A percentile compares a stretch with the other conserved stretches of the same genome.
Conservation (phyloP, 148 eudicot species). For the Euryodendron excelsum region DNA sequence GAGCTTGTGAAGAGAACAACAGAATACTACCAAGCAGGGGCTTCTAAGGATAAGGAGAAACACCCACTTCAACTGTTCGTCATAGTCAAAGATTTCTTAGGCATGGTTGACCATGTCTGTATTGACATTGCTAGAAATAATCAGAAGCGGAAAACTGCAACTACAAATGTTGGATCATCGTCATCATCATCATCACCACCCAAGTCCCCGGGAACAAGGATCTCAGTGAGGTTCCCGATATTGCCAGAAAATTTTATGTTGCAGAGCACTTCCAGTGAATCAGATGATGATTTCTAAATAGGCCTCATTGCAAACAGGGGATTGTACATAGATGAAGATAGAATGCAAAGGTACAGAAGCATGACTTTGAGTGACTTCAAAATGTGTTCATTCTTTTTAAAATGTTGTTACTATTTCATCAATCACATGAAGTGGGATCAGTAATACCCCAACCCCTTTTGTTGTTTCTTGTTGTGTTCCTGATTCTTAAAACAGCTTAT, state of each 20-base stretch:
- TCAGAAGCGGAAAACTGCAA: slow-evolving; percentile 46
- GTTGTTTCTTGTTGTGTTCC: too few relatives aligned
- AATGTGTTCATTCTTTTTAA: background rate
- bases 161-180: slow-evolving; percentile 23
- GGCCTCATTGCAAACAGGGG: background rate
- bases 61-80: slow-evolving; percentile 43
- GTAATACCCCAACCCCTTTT: too few relatives aligned
- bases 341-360: background rate
- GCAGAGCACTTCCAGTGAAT: slow-evolving; percentile 43
- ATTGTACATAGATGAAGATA: slow-evolving; percentile 27
- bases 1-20: slow-evolving; percentile 65
- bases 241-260: slow-evolving; percentile 75
- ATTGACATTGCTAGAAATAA: slow-evolving; percentile 27
- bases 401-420: background rate
- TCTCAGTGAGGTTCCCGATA: slow-evolving; percentile 60
- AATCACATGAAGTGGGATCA: too few relatives aligned
- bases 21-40: slow-evolving; percentile 79
- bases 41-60: slow-evolving; percentile 47
- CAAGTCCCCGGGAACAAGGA: slow-evolving; percentile 34
- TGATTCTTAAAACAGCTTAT: too few relatives aligned
- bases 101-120: slow-evolving; percentile 72
- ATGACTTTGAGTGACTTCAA: background rate
- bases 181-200: slow-evolving; percentile 22
- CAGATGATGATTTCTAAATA: slow-evolving; percentile 37
- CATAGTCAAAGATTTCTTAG: slow-evolving; percentile 60